Evolutionary conservation across 371 early-diverging fungal genomes (phyloP).

Genomic region (Saksenaea vasiformis): DNA sequence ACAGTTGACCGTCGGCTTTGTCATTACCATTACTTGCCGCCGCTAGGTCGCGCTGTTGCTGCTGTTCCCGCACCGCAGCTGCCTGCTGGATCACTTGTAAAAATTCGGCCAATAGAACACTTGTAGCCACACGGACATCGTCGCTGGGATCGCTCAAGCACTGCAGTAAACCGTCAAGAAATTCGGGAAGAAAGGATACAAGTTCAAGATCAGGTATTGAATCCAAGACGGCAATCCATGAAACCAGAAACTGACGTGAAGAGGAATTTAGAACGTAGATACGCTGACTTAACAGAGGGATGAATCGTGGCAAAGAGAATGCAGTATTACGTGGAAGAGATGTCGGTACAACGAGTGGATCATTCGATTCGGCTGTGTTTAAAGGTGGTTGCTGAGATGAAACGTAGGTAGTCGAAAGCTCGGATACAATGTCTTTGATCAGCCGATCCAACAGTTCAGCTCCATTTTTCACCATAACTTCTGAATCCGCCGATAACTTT

Average conservation of each 20-base stretch:
- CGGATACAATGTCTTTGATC: constrained; percentile 91
- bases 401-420: constrained; percentile 75
- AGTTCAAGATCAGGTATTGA: constrained; percentile 90
- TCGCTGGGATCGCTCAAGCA: constrained; percentile 84
- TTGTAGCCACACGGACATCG: constrained; percentile 78
- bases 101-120: constrained; percentile 71
- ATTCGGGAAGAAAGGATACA: constrained; percentile 82
- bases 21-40: neutral
- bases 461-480: constrained; percentile 83
- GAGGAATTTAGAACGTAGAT: constrained; percentile 83
- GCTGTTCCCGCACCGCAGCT: constrained; percentile 58
- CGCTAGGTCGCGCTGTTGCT: neutral
- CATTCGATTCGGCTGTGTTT: constrained; percentile 28
- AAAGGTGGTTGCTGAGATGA: constrained; percentile 31
- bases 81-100: constrained; percentile 79
- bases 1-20: neutral
- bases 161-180: constrained; percentile 82
- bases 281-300: constrained; percentile 85
- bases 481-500: constrained; percentile 78
- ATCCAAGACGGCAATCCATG: constrained; percentile 87
- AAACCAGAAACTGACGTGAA: constrained; percentile 85
- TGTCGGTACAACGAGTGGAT: constrained; percentile 18
- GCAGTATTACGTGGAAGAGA: constrained; percentile 45
- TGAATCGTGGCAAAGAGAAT: constrained; percentile 85
- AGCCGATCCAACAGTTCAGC: constrained; percentile 87